Conservation (phyloP, 1,284 basidiomycete genomes). For the Termitomyces sp. region DNA sequence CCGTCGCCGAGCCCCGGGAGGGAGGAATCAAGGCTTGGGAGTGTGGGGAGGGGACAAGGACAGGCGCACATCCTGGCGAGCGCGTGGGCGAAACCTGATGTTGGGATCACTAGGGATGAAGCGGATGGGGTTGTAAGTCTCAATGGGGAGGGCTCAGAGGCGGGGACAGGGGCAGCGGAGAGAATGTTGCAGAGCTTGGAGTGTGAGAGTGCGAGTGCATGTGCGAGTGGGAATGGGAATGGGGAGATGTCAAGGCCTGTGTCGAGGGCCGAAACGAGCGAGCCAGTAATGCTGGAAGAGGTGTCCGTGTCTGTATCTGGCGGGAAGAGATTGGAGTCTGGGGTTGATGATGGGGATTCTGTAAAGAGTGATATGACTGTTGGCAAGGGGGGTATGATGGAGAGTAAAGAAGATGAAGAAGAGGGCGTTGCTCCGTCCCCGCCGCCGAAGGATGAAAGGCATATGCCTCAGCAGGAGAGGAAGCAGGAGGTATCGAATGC, state of each 20-base stretch:
- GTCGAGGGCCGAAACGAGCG: conserved; percentile 18
- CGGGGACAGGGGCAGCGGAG: conserved; percentile 33
- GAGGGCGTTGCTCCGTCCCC: conserved; percentile 20
- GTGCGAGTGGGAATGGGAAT: no score
- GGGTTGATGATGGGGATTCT: conserved; percentile 24
- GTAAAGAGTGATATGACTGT: conserved; percentile 35
- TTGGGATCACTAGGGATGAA: conserved; percentile 45
- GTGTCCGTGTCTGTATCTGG: neutral
- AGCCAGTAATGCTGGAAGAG: conserved; percentile 12
- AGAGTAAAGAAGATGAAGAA: neutral
- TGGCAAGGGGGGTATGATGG: conserved; percentile 17
- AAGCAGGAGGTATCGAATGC: conserved; percentile 1
- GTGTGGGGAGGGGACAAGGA: conserved; percentile 16
- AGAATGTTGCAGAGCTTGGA: conserved; percentile 49
- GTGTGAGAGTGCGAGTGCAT: neutral
- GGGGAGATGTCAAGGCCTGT: conserved; percentile 12
- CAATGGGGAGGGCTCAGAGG: conserved; percentile 30
- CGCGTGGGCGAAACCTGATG: conserved; percentile 56
- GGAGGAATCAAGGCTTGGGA: conserved; percentile 19
- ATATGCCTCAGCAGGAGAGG: neutral
- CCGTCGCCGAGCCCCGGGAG: neutral
- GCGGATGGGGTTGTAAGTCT: conserved; percentile 46
- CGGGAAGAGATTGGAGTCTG: neutral
- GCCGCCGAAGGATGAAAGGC: conserved; percentile 25
- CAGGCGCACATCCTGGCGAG: conserved; percentile 29